A percentile compares a stretch with the other conserved stretches of the same genome.
These are phyloP conservation scores for Remersonia thermophila DNA, from an alignment of 2,329 filamentous ascomycete genomes.

Conservation along the genomic window DNA sequence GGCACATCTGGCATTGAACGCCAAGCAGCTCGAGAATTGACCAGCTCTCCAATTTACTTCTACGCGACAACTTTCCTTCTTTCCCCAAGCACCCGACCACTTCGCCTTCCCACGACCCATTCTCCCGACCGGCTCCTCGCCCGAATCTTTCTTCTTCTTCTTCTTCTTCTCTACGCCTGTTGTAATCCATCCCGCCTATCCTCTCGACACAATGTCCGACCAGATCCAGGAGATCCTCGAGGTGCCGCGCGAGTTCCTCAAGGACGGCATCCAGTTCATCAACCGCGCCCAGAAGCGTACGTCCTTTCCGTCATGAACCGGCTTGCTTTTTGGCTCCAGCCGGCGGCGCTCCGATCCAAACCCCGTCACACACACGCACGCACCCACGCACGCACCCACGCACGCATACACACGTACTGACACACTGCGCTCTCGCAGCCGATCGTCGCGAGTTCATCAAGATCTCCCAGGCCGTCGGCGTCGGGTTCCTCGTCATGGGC, in stretches of 20 bases:
- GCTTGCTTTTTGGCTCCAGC: too few relatives aligned
- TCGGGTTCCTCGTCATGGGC: slow-evolving; percentile 58
- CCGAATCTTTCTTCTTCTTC: too few relatives aligned
- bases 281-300: slow-evolving; percentile 50
- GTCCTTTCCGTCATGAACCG: slow-evolving; percentile 13
- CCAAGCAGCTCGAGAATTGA: slow-evolving; percentile 10
- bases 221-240: slow-evolving; percentile 60
- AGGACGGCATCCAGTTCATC: slow-evolving; percentile 50
- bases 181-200: not conserved
- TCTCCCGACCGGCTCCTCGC: too few relatives aligned
- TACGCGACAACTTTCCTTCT: slow-evolving; percentile 8
- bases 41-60: slow-evolving; percentile 13
- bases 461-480: slow-evolving; percentile 45
- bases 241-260: slow-evolving; percentile 53
- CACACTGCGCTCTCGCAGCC: slow-evolving; percentile 12
- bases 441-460: slow-evolving; percentile 37
- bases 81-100: too few relatives aligned
- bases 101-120: too few relatives aligned
- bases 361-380: too few relatives aligned
- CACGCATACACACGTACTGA: too few relatives aligned
- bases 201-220: slow-evolving; percentile 43
- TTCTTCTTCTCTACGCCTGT: slow-evolving; percentile 2
- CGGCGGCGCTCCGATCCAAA: not conserved
- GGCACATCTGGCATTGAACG: slow-evolving; percentile 15
- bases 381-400: too few relatives aligned